These are phyloP conservation scores for Lyophyllum decastes DNA, from an alignment of 768 basidiomycete genomes.

Conservation along the genomic window DNA sequence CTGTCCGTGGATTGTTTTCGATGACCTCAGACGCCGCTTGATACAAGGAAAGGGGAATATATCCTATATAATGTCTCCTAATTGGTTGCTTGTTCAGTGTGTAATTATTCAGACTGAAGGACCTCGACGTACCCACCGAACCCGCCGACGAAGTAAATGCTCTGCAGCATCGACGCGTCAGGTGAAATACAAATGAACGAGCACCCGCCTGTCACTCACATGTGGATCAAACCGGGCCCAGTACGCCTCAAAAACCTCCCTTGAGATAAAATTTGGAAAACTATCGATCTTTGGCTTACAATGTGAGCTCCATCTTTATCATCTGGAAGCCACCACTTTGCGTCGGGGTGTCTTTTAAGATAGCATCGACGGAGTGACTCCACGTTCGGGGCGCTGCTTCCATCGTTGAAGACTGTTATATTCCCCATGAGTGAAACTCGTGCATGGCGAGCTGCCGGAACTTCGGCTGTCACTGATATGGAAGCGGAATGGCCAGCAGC, in stretches of 20 bases:
- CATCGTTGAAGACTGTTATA: conserved; percentile 43
- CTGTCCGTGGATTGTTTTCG: not conserved
- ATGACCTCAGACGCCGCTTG: conserved; percentile 24
- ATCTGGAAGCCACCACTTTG: conserved; percentile 52
- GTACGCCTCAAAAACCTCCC: conserved; percentile 36
- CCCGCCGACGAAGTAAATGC: conserved; percentile 55
- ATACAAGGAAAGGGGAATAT: conserved; percentile 47
- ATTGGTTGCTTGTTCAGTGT: not conserved
- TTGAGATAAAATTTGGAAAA: not conserved
- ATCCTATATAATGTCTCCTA: conserved; percentile 52
- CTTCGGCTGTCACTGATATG: conserved; percentile 39
- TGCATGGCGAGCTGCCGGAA: conserved; percentile 42
- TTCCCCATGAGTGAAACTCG: conserved; percentile 54
- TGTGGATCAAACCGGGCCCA: conserved; percentile 59
- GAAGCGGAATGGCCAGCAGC: conserved; percentile 42
- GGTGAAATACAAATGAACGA: not conserved
- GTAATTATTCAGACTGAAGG: not conserved
- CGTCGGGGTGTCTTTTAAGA: conserved; percentile 48
- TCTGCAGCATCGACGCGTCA: conserved; percentile 26
- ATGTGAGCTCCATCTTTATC: conserved; percentile 43
- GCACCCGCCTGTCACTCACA: conserved; percentile 29
- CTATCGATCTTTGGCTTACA: conserved; percentile 23
- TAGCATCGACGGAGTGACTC: conserved; percentile 41
- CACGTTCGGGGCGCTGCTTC: conserved; percentile 28
- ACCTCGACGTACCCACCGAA: conserved; percentile 45